Percentiles rank a stretch among this genome's conserved stretches.
Conservation (phyloP, 805 yeast species). For the Alloascoidea hylecoeti region DNA sequence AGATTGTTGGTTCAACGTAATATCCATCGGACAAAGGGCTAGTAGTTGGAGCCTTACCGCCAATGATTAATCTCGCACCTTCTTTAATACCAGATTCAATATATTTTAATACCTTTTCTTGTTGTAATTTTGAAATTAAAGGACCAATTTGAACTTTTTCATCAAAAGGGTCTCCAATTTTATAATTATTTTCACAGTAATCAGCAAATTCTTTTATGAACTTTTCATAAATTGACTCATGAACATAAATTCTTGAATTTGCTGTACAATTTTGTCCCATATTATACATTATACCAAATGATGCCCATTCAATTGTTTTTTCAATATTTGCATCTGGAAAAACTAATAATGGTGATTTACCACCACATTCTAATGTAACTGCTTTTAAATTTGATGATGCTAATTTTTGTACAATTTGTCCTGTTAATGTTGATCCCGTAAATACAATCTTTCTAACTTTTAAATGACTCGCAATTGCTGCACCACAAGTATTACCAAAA, state of each 20-base stretch:
- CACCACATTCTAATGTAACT: constrained; percentile 61
- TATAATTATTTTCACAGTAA: constrained; percentile 26
- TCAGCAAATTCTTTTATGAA: constrained; percentile 28
- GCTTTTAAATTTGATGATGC: constrained; percentile 46
- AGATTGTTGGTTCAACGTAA: constrained; percentile 47
- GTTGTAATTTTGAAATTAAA: constrained; percentile 40
- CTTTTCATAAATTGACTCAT: constrained; percentile 39
- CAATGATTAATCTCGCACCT: constrained; percentile 31
- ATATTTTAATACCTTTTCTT: constrained; percentile 32
- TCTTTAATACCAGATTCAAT: constrained; percentile 30
- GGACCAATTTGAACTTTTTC: constrained; percentile 41
- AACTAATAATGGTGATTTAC: constrained; percentile 52
- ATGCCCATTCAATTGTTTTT: constrained; percentile 56
- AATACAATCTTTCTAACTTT: constrained; percentile 83
- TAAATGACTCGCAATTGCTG: constrained; percentile 63
- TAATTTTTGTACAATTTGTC: constrained; percentile 45
- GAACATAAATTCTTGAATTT: constrained; percentile 46
- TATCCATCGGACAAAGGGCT: constrained; percentile 27
- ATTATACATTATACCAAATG: constrained; percentile 49
- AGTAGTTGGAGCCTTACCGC: constrained; percentile 23
- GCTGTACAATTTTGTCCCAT: constrained; percentile 61
- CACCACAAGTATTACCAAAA: constrained; percentile 75
- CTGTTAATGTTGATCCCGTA: constrained; percentile 90
- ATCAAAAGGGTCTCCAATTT: constrained; percentile 38
- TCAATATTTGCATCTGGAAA: constrained; percentile 51